Evolutionary conservation across 257 asterid species (phyloP).

Genomic region (Oldenlandia corymbosa): DNA sequence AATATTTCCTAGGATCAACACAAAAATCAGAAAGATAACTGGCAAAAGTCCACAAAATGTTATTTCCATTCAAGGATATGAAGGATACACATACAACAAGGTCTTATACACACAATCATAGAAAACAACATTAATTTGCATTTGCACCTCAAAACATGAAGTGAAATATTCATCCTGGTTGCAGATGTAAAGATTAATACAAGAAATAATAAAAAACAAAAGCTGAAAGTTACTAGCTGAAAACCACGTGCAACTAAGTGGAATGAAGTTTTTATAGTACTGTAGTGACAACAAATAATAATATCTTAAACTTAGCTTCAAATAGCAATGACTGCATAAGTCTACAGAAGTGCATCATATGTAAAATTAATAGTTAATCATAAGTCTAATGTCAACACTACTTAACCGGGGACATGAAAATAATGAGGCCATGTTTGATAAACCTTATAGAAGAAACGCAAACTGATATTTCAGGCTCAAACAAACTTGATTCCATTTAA

Average conservation of each 20-base stretch:
- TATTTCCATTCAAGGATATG: not conserved
- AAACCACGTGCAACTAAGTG: not conserved
- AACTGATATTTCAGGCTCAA: not conserved
- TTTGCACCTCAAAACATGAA: not conserved
- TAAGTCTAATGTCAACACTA: too few relatives aligned
- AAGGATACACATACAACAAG: not conserved
- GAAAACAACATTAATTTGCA: too few relatives aligned
- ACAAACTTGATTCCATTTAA: slow-evolving; percentile 4
- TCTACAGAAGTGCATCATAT: too few relatives aligned
- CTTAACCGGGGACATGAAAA: not conserved
- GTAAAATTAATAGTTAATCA: too few relatives aligned
- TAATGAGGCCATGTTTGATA: too few relatives aligned
- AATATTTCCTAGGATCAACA: not conserved
- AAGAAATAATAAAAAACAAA: too few relatives aligned
- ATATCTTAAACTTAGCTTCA: too few relatives aligned
- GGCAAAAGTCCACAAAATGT: not conserved
- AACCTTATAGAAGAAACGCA: not conserved
- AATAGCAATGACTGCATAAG: too few relatives aligned
- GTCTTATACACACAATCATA: not conserved
- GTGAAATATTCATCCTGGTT: not conserved
- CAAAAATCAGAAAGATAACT: not conserved
- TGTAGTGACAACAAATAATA: too few relatives aligned
- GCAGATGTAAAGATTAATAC: not conserved
- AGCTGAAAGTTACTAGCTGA: too few relatives aligned
- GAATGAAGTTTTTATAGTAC: not conserved